Evolutionary conservation across 2,329 filamentous ascomycete species (phyloP).

Genomic region (Colletotrichum euphorbiae): DNA sequence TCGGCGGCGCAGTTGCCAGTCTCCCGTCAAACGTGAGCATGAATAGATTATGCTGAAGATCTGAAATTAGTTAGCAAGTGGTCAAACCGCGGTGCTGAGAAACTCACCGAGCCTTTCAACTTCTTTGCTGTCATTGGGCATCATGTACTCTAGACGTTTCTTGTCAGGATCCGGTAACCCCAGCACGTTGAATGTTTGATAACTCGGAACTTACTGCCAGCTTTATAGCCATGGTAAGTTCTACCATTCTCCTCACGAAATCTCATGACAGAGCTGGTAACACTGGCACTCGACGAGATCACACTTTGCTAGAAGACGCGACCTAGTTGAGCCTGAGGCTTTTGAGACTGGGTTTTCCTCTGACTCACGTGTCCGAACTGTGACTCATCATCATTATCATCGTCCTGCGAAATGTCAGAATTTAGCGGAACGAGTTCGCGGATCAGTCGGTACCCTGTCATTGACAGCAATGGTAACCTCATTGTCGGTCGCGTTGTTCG

Average conservation of each 20-base stretch:
- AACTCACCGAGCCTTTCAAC: not conserved
- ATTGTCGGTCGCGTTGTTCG: not conserved
- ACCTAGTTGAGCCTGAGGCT: not conserved
- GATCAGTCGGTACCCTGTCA: not conserved
- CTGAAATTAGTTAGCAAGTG: not conserved
- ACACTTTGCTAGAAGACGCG: not conserved
- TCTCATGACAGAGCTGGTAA: conserved; percentile 48
- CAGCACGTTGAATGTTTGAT: not conserved
- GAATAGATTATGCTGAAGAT: not conserved
- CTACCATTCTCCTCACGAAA: conserved; percentile 34
- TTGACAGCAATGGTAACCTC: not conserved
- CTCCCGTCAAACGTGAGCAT: conserved; percentile 51
- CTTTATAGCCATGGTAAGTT: conserved; percentile 41
- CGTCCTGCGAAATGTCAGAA: not conserved
- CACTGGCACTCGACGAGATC: conserved; percentile 44
- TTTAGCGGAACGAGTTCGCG: too few species aligned
- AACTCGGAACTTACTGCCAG: conserved; percentile 22
- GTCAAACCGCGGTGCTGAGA: not conserved
- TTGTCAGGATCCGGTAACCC: not conserved
- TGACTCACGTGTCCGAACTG: not conserved
- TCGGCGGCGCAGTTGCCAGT: conserved; percentile 30
- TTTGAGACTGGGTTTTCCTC: not conserved
- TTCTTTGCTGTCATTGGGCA: not conserved
- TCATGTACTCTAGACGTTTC: not conserved
- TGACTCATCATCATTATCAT: not conserved